Percentiles rank a stretch among this genome's conserved stretches.
These are phyloP conservation scores for Saitozyma sp. DNA, from an alignment of 768 basidiomycete genomes.

Conservation along the genomic window DNA sequence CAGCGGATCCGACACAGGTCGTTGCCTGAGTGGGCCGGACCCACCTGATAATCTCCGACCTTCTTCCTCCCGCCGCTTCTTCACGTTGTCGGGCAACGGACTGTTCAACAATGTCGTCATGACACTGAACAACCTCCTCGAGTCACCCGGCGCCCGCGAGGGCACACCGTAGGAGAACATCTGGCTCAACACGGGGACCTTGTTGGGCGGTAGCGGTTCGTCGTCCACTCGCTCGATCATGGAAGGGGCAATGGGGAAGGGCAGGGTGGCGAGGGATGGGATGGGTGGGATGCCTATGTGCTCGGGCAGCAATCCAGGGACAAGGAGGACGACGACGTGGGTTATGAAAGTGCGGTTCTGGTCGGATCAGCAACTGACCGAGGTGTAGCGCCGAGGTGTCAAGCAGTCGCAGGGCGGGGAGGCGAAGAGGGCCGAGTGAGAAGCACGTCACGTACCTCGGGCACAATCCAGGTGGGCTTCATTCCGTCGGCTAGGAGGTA, in stretches of 20 bases:
- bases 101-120: slow-evolving; percentile 77
- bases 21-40: background rate
- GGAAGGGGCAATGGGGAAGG: slow-evolving; percentile 55
- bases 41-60: slow-evolving; percentile 54
- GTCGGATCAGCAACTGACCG: background rate
- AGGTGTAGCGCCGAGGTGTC: background rate
- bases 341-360: slow-evolving; percentile 74
- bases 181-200: slow-evolving; percentile 65
- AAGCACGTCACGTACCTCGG: slow-evolving; percentile 62
- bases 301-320: slow-evolving; percentile 77
- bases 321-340: slow-evolving; percentile 74
- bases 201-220: slow-evolving; percentile 50
- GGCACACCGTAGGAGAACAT: slow-evolving; percentile 89
- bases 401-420: too few species aligned
- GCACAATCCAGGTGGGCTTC: slow-evolving; percentile 80
- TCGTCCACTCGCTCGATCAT: slow-evolving; percentile 55
- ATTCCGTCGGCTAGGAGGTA: slow-evolving; percentile 79
- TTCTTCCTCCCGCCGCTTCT: slow-evolving; percentile 53
- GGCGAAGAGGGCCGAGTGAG: too few species aligned
- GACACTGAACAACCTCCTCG: slow-evolving; percentile 78
- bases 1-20: slow-evolving; percentile 60
- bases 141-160: slow-evolving; percentile 87
- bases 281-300: slow-evolving; percentile 69
- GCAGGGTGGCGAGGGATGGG: slow-evolving; percentile 60
- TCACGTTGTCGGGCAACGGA: slow-evolving; percentile 68